These are phyloP conservation scores for Filobasidium wieringae DNA, from an alignment of 768 basidiomycete genomes.

Conservation along the genomic window DNA sequence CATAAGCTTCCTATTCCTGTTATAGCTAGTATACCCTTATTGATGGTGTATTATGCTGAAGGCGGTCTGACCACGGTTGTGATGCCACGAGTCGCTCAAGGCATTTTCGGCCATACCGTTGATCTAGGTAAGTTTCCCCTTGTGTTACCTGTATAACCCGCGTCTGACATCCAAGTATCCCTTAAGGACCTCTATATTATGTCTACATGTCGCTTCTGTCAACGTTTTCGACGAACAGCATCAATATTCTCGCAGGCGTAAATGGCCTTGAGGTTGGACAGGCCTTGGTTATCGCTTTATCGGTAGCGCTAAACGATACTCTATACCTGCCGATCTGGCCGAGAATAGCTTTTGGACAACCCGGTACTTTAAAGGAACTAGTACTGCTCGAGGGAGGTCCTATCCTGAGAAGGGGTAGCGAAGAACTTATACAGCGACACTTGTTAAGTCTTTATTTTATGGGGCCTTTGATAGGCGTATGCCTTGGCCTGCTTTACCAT, in stretches of 20 bases:
- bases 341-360: background rate
- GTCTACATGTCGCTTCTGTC: conserved; percentile 91
- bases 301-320: conserved; percentile 81
- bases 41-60: conserved; percentile 94
- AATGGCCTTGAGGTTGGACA: conserved; percentile 94
- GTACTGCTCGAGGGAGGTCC: conserved; percentile 14
- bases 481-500: conserved; percentile 79
- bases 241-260: conserved; percentile 96
- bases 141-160: background rate
- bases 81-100: conserved; percentile 69
- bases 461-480: conserved; percentile 85
- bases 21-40: conserved; percentile 83
- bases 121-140: conserved; percentile 57
- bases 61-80: conserved; percentile 86
- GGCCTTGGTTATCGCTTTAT: conserved; percentile 79
- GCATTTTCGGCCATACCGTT: conserved; percentile 62
- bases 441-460: conserved; percentile 96
- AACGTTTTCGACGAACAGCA: conserved; percentile 92
- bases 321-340: conserved; percentile 68
- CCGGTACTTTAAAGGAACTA: background rate
- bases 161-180: background rate
- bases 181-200: conserved; percentile 81
- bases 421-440: conserved; percentile 79
- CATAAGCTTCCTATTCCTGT: conserved; percentile 96
- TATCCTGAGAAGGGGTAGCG: conserved; percentile 64